phyloP scores from a whole-genome alignment of 345 rosid genomes.

The Gossypium turneri region DNA sequence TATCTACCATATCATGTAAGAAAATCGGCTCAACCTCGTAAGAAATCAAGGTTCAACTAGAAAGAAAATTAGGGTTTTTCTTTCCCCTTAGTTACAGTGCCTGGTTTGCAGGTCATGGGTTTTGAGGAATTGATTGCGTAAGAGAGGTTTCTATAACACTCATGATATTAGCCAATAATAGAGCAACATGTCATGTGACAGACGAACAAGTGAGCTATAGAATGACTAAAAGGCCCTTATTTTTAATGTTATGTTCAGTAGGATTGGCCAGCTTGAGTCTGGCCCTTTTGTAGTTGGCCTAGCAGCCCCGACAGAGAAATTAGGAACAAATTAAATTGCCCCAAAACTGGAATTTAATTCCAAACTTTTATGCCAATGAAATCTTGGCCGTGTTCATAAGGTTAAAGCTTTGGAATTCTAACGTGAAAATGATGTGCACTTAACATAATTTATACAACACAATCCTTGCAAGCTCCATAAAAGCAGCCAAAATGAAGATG shows the following conservation, averaged over 20 bases:
- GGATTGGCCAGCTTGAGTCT: not conserved
- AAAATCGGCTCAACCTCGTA: not conserved
- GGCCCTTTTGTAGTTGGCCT: not conserved
- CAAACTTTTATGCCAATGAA: not conserved
- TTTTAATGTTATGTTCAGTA: not conserved
- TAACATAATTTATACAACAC: too few species aligned
- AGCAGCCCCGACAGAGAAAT: not conserved
- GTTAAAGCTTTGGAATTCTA: too few species aligned
- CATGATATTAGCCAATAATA: not conserved
- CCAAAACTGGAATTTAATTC: not conserved
- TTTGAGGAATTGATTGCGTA: conserved; percentile 3
- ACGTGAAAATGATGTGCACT: too few species aligned
- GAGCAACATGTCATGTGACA: not conserved
- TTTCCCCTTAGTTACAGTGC: not conserved
- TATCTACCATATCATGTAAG: conserved; percentile 26
- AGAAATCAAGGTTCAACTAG: not conserved
- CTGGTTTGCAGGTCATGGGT: not conserved
- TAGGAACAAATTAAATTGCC: not conserved
- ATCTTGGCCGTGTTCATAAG: too few species aligned
- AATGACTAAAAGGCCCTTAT: not conserved
- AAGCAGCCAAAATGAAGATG: too few species aligned
- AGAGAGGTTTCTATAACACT: not conserved
- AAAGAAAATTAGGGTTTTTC: conserved; percentile 2
- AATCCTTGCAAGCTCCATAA: too few species aligned
- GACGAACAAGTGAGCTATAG: not conserved